A percentile compares a stretch with the other conserved stretches of the same genome.
Conservation (phyloP, 768 basidiomycete species). For the Lentinula edodes region DNA sequence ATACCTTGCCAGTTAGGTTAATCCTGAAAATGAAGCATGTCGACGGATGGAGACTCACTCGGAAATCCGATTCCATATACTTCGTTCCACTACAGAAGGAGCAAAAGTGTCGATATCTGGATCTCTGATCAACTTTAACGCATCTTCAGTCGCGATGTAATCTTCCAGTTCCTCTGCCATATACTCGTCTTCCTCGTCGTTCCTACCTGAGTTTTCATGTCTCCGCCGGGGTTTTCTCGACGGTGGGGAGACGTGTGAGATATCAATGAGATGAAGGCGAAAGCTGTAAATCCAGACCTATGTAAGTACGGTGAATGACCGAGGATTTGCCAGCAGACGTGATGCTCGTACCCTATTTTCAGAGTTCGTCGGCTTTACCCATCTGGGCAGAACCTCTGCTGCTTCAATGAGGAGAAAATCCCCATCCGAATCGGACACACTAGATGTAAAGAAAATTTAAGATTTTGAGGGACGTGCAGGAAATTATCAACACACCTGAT, state of each 20-base stretch:
- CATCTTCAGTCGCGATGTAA: conserved; percentile 57
- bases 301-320: conserved; percentile 22
- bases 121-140: conserved; percentile 58
- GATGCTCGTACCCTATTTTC: conserved; percentile 78
- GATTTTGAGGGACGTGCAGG: background rate
- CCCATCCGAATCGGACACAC: conserved; percentile 86
- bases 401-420: conserved; percentile 97
- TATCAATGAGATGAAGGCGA: conserved; percentile 82
- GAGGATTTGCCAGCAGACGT: conserved; percentile 24
- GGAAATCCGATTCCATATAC: conserved; percentile 66
- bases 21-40: background rate
- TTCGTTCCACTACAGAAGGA: conserved; percentile 51
- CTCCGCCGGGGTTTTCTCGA: conserved; percentile 49
- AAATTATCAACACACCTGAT: conserved; percentile 52
- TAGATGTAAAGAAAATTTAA: conserved; percentile 16
- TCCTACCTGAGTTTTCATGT: conserved; percentile 28
- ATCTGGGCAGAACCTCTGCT: conserved; percentile 80
- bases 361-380: conserved; percentile 89
- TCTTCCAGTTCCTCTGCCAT: conserved; percentile 36
- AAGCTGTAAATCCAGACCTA: conserved; percentile 91
- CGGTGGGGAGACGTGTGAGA: conserved; percentile 65
- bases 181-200: conserved; percentile 45
- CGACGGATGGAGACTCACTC: conserved; percentile 35
- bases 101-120: conserved; percentile 50
- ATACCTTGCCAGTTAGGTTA: conserved; percentile 43